A percentile compares a stretch with the other conserved stretches of the same genome.
phyloP scores from a whole-genome alignment of 176 grass and related monocot species.

The Zea luxurians region DNA sequence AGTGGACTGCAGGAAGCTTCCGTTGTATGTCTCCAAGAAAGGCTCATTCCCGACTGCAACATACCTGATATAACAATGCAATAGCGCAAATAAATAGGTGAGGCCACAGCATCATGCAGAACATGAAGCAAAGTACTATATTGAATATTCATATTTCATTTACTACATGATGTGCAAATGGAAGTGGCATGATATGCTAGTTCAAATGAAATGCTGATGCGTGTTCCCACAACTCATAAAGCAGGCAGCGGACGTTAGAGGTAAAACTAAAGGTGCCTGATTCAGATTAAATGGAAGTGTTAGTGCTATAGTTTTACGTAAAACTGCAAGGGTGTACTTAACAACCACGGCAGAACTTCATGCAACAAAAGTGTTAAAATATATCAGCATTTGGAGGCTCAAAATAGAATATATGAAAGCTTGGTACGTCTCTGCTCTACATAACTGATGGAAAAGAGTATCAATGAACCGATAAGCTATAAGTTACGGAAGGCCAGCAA shows the following conservation, averaged over 20 bases:
- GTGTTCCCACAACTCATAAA: not conserved
- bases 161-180: not conserved
- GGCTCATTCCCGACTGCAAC: conserved; percentile 97
- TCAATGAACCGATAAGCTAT: conserved; percentile 24
- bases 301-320: not conserved
- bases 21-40: conserved; percentile 96
- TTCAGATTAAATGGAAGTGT: conserved; percentile 23
- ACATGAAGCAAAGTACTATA: conserved; percentile 7
- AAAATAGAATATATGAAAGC: not conserved
- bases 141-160: not conserved
- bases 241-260: conserved; percentile 1
- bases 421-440: not conserved
- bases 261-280: not conserved
- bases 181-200: conserved; percentile 15
- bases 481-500: not conserved
- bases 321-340: conserved; percentile 9
- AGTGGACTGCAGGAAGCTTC: conserved; percentile 92
- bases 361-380: conserved; percentile 15
- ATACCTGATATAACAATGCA: conserved; percentile 51
- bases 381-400: not conserved
- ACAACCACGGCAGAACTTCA: not conserved
- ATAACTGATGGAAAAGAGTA: conserved; percentile 1
- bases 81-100: conserved; percentile 16
- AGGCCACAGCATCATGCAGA: not conserved
- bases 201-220: conserved; percentile 20